phyloP scores from a whole-genome alignment of 1,139 yeast genomes.

The Saccharomyces pastorianus region DNA sequence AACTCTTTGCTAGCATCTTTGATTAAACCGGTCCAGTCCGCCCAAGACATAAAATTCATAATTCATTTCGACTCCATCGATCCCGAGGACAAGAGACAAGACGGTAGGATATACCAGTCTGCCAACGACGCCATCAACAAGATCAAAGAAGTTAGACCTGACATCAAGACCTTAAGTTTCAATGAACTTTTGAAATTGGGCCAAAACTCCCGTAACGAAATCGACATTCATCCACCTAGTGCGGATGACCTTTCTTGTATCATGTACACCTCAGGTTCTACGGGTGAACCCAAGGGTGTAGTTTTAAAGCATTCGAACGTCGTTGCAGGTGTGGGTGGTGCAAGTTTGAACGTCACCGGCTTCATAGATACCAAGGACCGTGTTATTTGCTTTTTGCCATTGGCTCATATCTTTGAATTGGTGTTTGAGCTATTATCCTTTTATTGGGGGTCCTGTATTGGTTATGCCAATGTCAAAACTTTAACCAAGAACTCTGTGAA shows the following conservation, averaged over 20 bases:
- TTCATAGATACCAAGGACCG: slow-evolving; percentile 52
- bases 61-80: slow-evolving; percentile 62
- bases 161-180: slow-evolving; percentile 55
- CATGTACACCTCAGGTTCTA: slow-evolving; percentile 98
- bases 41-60: slow-evolving; percentile 54
- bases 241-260: slow-evolving; percentile 77
- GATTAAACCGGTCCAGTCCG: slow-evolving; percentile 62
- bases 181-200: slow-evolving; percentile 66
- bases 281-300: slow-evolving; percentile 98
- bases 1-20: slow-evolving; percentile 59
- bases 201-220: slow-evolving; percentile 35
- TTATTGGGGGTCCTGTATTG: slow-evolving; percentile 86
- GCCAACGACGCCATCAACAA: slow-evolving; percentile 51
- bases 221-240: slow-evolving; percentile 41
- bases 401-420: slow-evolving; percentile 93
- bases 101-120: slow-evolving; percentile 47
- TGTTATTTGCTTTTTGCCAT: slow-evolving; percentile 80
- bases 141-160: slow-evolving; percentile 61
- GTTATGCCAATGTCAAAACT: slow-evolving; percentile 91
- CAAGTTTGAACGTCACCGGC: slow-evolving; percentile 51
- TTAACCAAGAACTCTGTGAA: slow-evolving; percentile 73
- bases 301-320: slow-evolving; percentile 71
- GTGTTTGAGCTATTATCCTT: slow-evolving; percentile 72
- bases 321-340: slow-evolving; percentile 80
- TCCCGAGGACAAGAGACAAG: slow-evolving; percentile 54